Evolutionary conservation across 768 basidiomycete genomes (phyloP), one percentile per base, ranked within the genome.

Genomic region (Naganishia onofrii): DNA sequence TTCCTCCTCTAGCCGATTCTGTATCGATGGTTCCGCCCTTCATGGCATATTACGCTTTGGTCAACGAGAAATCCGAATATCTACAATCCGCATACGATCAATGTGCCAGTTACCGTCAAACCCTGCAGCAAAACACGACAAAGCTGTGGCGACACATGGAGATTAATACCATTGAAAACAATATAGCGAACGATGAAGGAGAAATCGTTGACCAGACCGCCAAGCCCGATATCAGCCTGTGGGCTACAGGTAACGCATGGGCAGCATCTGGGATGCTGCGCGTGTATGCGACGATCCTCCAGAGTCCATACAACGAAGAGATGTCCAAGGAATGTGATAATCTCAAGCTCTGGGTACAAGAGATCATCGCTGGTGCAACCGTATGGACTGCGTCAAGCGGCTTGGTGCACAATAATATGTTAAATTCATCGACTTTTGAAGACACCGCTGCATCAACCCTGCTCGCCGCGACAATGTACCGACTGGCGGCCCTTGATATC

Each of bases 1-100:
- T n/a, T n/a, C n/a, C n/a, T 12, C 23, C 48, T 51, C 8, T 80
- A 82, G 78, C 82, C 31, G 82, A 83, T 68, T 79, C 74, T 21
- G 80, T 84, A 0, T 84, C 80, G 71, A 84, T 84, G 83, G 84
- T 82, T 0, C 83, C 83, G 32, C 84, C 84, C 13, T 85, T 83
- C 75, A 76, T 85, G 32, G 83, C 84, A 23, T 82, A 80, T 72
- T 84, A 82, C 74, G 84, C 81, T 8, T 82, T 77, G 1, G 68
- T 80, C n/a, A 76, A 72, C 29, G 65, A 71, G 17, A 82, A 84
- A 69, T 77, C 79, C 55, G 78, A 79, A 21, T 80, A 83, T 28
- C 71, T 85, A 1, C 77, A 82, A 66, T 74, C 77, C 26, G 83
- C 81, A 2, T 83, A 84, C 71, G 74, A 78, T 51, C 83, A 85